Evolutionary conservation across 2,329 filamentous ascomycete genomes (phyloP), one percentile per base, ranked within the genome.

Genomic region (Fusarium nisikadoi): DNA sequence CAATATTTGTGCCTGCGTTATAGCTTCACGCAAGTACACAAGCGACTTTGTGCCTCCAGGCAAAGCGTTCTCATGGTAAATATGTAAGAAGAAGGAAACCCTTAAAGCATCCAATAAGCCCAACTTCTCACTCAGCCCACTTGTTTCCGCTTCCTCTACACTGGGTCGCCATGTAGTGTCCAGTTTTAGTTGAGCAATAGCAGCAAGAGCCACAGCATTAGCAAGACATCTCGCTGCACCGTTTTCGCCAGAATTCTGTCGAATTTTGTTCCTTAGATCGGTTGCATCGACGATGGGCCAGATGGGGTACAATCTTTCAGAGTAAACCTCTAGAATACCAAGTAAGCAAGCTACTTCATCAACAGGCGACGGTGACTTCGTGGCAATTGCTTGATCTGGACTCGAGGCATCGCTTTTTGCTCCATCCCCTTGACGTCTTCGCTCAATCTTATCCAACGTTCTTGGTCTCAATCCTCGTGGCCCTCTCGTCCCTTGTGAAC

Each of bases 1-100:
- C 71, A 87, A 80, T 47, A 87, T 83, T 68, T 88, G 86, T 4
- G 86, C 85, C 27, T 86, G 78, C 0, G 86, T 86, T n/a, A 88
- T 84, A 10, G 85, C 84, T 65, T 87, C 86, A 10, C 86, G 80
- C 11, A 88, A 72, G 68, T 85, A 85, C 13, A 87, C 72, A 11
- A 87, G 76, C 5, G 85, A 86, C 55, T 83, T 83, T 4, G 79
- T 80, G 2, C 85, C 84, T 6, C 86, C 86, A 0, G 84, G 80
- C 14, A 79, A 71, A 62, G 83, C 81, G 58, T 87, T 87, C 72
- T 87, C 86, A 68, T 87, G 82, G 57, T 86, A 87, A 16, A 86
- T 83, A 70, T 87, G 86, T 23, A 87, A 76, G 52, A 87, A 88
- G 69, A 87, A 88, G 0, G 85, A 84, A 4, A 83, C 84, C 8